These are phyloP conservation scores for Themeda triandra DNA, from an alignment of 176 grass and related monocot species.

Conservation along the genomic window DNA sequence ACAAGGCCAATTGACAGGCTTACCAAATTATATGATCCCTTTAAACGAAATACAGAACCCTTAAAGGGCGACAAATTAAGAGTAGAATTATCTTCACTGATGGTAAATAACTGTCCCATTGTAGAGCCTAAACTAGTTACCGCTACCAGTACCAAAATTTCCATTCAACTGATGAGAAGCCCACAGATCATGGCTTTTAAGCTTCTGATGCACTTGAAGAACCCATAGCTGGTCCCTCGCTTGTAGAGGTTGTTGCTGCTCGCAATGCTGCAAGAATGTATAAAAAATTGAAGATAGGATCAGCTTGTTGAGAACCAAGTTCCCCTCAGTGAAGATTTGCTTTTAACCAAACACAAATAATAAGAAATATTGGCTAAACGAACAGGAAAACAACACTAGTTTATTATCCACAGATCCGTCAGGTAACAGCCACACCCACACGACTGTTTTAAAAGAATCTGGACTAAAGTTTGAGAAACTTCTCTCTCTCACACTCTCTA, in stretches of 20 bases:
- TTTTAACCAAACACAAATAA: neutral
- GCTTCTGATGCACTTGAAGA: neutral
- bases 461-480: neutral
- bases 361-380: neutral
- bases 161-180: neutral
- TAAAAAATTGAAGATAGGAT: neutral
- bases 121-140: neutral
- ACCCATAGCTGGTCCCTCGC: neutral
- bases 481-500: too few species aligned
- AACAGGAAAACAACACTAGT: neutral
- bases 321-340: neutral
- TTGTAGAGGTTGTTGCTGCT: neutral
- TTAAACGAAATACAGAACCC: neutral
- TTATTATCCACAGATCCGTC: neutral
- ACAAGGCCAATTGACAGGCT: neutral
- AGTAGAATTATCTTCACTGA: neutral
- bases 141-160: neutral
- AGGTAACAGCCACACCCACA: neutral
- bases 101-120: neutral
- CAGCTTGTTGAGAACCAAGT: neutral
- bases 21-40: neutral
- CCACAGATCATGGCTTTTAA: neutral
- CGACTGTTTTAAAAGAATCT: neutral
- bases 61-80: too few species aligned
- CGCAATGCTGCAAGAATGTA: neutral